phyloP scores from a whole-genome alignment of 1,284 basidiomycete genomes.

The Ceratobasidium sp. region DNA sequence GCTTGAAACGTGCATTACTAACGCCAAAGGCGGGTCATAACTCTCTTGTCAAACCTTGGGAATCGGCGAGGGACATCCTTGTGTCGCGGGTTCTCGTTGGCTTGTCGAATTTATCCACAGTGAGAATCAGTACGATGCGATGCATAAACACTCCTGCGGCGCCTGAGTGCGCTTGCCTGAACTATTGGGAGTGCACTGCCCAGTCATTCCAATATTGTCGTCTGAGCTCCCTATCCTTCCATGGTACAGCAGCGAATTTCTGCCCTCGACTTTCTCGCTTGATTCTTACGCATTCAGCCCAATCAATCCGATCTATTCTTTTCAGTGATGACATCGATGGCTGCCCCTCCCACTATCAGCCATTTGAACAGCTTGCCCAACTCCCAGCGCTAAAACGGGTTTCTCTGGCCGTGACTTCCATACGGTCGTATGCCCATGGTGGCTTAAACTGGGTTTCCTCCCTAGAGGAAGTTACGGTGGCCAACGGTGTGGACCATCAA shows the following conservation, averaged over 20 bases:
- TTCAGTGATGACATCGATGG: slow-evolving; percentile 1
- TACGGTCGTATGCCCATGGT: background rate
- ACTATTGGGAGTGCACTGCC: background rate
- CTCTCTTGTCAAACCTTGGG: background rate
- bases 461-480: background rate
- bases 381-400: background rate
- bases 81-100: background rate
- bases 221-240: background rate
- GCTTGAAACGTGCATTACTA: too few species aligned
- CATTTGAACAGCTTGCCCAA: background rate
- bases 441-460: background rate
- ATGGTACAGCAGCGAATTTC: background rate
- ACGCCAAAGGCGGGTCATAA: background rate
- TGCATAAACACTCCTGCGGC: background rate
- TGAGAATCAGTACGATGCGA: background rate
- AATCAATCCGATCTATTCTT: background rate
- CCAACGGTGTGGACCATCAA: background rate
- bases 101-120: background rate
- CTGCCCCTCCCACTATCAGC: background rate
- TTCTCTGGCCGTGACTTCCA: background rate
- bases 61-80: background rate
- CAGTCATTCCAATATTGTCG: background rate
- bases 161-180: background rate
- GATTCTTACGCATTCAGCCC: background rate
- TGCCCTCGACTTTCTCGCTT: slow-evolving; percentile 2